phyloP scores from a whole-genome alignment of 345 rosid genomes.

The Rhizophora mangle region DNA sequence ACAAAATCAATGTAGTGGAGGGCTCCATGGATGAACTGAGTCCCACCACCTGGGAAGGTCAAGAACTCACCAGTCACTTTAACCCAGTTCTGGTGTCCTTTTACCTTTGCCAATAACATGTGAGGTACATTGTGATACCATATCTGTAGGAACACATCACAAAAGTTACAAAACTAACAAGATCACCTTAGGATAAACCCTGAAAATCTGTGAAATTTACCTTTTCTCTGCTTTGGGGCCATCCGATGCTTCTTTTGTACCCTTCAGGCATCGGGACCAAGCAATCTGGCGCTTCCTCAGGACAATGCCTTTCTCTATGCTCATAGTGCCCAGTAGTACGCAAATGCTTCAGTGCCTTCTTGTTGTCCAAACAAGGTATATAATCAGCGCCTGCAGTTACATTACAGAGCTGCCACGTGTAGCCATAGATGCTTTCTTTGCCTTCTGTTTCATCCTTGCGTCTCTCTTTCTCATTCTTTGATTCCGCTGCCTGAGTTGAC shows the following conservation, averaged over 20 bases:
- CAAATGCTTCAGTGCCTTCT: constrained; percentile 57
- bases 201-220: constrained; percentile 23
- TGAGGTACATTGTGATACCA: constrained; percentile 96
- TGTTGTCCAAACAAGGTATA: constrained; percentile 92
- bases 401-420: constrained; percentile 77
- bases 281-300: constrained; percentile 73
- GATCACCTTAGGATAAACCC: no score
- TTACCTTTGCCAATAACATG: constrained; percentile 64
- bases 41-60: constrained; percentile 96
- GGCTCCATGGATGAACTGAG: constrained; percentile 95
- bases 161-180: constrained; percentile 1
- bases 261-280: constrained; percentile 65
- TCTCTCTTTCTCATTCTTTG: constrained; percentile 73
- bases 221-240: constrained; percentile 92
- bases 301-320: constrained; percentile 96
- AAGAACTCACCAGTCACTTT: constrained; percentile 88
- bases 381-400: constrained; percentile 75
- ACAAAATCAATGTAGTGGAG: constrained; percentile 77
- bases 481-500: constrained; percentile 68
- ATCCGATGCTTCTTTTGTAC: constrained; percentile 58
- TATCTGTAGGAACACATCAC: constrained; percentile 47
- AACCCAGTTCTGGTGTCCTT: constrained; percentile 97
- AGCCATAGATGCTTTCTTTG: constrained; percentile 29
- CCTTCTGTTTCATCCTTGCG: constrained; percentile 36
- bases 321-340: constrained; percentile 59